These are phyloP conservation scores for Acacia pycnantha DNA, from an alignment of 331 rosid species.

Conservation along the genomic window DNA sequence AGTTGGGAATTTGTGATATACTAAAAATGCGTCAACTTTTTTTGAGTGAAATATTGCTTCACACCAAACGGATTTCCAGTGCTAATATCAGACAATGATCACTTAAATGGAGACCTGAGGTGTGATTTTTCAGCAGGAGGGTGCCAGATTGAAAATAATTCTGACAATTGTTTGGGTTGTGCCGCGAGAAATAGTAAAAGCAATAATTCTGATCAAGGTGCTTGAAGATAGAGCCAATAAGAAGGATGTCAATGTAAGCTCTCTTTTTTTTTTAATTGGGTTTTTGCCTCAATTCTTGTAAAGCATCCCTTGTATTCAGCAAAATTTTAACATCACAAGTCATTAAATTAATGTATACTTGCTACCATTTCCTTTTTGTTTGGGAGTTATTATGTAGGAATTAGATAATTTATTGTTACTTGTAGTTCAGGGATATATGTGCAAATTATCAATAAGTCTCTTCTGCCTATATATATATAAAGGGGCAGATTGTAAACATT, in stretches of 20 bases:
- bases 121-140: not conserved
- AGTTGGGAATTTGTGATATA: slow-evolving; percentile 9
- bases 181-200: not conserved
- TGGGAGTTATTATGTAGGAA: not conserved
- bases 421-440: too few relatives aligned
- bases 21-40: not conserved
- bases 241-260: not conserved
- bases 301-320: not conserved
- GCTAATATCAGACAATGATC: not conserved
- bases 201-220: not conserved
- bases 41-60: not conserved
- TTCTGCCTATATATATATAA: too few relatives aligned
- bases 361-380: not conserved
- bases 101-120: not conserved
- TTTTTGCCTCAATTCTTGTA: not conserved
- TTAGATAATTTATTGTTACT: too few relatives aligned
- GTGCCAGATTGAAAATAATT: not conserved
- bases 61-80: not conserved
- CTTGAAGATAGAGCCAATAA: too few relatives aligned
- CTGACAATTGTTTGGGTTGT: not conserved
- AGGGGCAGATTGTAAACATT: too few relatives aligned
- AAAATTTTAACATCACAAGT: not conserved
- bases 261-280: not conserved
- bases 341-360: not conserved
- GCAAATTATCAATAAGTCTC: too few relatives aligned